A percentile compares a stretch with the other conserved stretches of the same genome.
phyloP scores from a whole-genome alignment of 2,329 filamentous ascomycete genomes.

The Ophiostoma fasciatum region DNA sequence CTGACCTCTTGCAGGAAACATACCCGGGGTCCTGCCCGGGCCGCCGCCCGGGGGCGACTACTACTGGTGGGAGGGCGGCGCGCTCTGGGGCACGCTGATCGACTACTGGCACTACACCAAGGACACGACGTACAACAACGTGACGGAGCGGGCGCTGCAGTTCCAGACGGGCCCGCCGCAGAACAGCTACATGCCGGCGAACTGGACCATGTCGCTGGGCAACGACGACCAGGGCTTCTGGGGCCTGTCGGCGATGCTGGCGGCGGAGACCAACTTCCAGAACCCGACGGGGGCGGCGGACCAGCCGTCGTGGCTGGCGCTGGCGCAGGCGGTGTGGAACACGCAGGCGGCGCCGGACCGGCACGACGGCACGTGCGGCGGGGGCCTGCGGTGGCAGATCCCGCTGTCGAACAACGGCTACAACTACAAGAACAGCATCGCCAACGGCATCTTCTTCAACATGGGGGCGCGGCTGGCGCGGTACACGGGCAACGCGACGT shows the following conservation, averaged over 20 bases:
- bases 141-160: slow-evolving; percentile 52
- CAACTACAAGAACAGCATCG: slow-evolving; percentile 47
- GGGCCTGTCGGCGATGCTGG: slow-evolving; percentile 55
- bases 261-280: slow-evolving; percentile 53
- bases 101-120: slow-evolving; percentile 54
- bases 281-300: slow-evolving; percentile 34
- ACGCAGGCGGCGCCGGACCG: slow-evolving; percentile 40
- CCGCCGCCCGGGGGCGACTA: slow-evolving; percentile 40
- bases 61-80: slow-evolving; percentile 69
- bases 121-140: slow-evolving; percentile 53
- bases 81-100: slow-evolving; percentile 55
- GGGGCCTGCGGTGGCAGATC: slow-evolving; percentile 74
- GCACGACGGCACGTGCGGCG: slow-evolving; percentile 61
- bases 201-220: slow-evolving; percentile 47
- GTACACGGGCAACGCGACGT: slow-evolving; percentile 65
- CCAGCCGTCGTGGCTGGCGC: slow-evolving; percentile 51
- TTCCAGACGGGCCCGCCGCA: slow-evolving; percentile 56
- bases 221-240: slow-evolving; percentile 69
- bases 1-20: slow-evolving; percentile 21
- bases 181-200: slow-evolving; percentile 62
- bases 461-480: slow-evolving; percentile 43
- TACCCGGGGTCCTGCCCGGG: slow-evolving; percentile 41
- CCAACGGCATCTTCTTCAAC: slow-evolving; percentile 37
- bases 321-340: slow-evolving; percentile 71
- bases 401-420: slow-evolving; percentile 71